Percentiles rank a stretch among this genome's conserved stretches.
Evolutionary conservation across 164 flowering plant genomes (phyloP).

Genomic region (Macadamia integrifolia): DNA sequence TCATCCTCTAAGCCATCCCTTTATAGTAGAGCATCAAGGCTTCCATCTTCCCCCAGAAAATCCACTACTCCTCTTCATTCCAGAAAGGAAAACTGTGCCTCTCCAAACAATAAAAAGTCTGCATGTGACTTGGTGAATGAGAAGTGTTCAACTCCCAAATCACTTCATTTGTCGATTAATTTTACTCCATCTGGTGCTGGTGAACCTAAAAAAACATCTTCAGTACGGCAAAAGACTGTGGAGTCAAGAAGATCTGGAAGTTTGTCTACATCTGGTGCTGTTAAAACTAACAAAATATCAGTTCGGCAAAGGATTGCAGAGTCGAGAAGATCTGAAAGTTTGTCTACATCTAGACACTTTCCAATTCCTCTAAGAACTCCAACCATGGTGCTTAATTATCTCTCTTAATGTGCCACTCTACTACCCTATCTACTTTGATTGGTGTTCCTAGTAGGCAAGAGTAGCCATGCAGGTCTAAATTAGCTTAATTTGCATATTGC

Average conservation of each 20-base stretch:
- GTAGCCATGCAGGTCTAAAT: conserved; percentile 1
- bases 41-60: no score
- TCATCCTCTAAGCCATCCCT: no score
- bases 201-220: conserved; percentile 25
- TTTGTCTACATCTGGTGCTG: conserved; percentile 21
- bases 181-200: conserved; percentile 21
- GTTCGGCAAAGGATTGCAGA: conserved; percentile 21
- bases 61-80: background rate
- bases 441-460: background rate
- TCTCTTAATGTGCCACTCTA: background rate
- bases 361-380: conserved; percentile 21
- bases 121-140: conserved; percentile 3
- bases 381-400: conserved; percentile 23
- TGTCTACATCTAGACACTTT: conserved; percentile 22
- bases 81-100: conserved; percentile 16
- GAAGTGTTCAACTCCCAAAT: conserved; percentile 19
- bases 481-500: conserved; percentile 18
- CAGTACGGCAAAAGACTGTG: conserved; percentile 22
- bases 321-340: conserved; percentile 20
- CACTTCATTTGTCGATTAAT: conserved; percentile 45
- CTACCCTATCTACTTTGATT: background rate
- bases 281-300: conserved; percentile 24
- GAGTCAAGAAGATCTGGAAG: conserved; percentile 19
- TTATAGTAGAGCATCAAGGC: no score
- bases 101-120: conserved; percentile 15